Base-by-base conservation (phyloP, 2,329 filamentous ascomycete genomes). In the Aspergillus ustus region DNA sequence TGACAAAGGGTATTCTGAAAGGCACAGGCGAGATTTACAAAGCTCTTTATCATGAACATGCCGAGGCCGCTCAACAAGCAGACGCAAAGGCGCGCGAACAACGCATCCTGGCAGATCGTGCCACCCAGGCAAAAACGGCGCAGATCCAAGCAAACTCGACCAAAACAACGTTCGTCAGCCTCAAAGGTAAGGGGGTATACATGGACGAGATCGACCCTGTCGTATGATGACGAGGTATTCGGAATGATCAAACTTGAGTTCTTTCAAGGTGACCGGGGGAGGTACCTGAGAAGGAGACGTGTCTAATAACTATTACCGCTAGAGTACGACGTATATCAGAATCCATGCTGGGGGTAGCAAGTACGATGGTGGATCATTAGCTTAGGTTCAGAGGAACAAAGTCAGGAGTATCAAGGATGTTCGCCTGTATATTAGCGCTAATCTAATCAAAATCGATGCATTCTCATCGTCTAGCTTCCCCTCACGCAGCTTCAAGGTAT, bases 21-120 rank as follows among this genome's bases (percentile, higher is more conserved):
- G 73, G 74, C 9, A 79, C 77, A 1, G 66, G 73, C 19, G 59
- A 70, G 55, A 64, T 78, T 15, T 79, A 78, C 63, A 64, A 71
- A 8, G 54, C 63, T 13, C 45, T 75, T 5, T 76, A 75, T 56
- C 63, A 64, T 5, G 68, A 72, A 17, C 63, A 69, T 29, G 70
- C 72, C 8, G 69, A 70, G 9, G 65, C 64, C 22, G 68, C 67
- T 6, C 67, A 65, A 17, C 64, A 63, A 11, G 67, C 67, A n/a
- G 73, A 77, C 62, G 50, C 56, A 9, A 66, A 67, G 58, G 66
- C 63, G 34, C 68, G 63, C 8, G 70, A 73, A 44, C 66, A 64
- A 45, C 63, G 63, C 37, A 56, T 67, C 20, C 58, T 66, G 8
- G 62, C 64, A 4, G 69, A 73, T 55, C 65, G 63, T 2, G 52